Evolutionary conservation across 371 early-diverging fungal genomes (phyloP), one percentile per base, ranked within the genome.

Genomic region (Mucor plumbeus): DNA sequence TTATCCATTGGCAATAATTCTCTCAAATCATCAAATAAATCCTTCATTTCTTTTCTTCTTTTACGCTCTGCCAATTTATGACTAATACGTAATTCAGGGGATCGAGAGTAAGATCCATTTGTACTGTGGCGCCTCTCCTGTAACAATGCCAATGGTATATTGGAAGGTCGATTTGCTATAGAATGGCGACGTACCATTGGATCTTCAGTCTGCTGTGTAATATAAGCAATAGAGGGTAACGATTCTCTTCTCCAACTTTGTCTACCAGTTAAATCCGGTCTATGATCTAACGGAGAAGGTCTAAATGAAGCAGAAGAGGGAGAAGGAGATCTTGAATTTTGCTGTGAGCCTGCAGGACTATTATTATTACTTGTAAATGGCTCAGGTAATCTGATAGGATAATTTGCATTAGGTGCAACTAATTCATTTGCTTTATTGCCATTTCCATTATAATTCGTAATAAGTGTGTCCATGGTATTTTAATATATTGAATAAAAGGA

Each of bases 41-140:
- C 88, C 65, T 92, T 92, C 92, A 93, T 90, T 64, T 93, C 91
- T 68, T 85, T 88, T 43, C 93, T 85, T 14, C 93, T 82, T 58
- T 90, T 88, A 50, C 92, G 73, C 61, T 93, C 93, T 14, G 93
- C 93, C 34, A 93, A 69, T 70, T 93, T 93, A 73, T 93, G 93
- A 41, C 85, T 83, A 7, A 87, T 77, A 34, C 85, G 69, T 26
- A 90, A 68, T 57, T 87, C 87, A 5, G 89, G 90, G 4, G 83
- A 76, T 38, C 90, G 84, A 9, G 88, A 76, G 64, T 89, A 89
- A 0, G 88, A 86, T 48, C 65, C 70, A 65, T 65, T 44, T 34
- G 65, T 65, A 26, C 65, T 65, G 43, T 65, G 65, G 43, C 65
- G 65, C 21, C 65, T 65, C 36, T 65, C 65, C 40, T 61, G 61